Conservation (phyloP, 148 eudicot genomes). For the Diospyros kaki region DNA sequence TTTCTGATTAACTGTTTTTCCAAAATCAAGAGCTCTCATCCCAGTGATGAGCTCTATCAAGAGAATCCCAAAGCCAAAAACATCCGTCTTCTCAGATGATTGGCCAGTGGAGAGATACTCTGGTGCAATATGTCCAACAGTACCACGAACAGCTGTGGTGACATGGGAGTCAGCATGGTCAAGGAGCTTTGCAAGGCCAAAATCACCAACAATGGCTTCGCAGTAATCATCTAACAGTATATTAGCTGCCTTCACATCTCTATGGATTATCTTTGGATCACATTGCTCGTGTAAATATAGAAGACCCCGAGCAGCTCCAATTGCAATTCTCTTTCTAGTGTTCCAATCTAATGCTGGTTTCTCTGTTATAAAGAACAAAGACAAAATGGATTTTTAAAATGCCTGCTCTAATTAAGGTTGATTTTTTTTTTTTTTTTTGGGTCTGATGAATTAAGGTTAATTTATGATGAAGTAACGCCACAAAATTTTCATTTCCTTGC, state of each 20-base stretch:
- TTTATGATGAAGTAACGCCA: not conserved
- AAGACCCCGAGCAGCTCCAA: conserved; percentile 88
- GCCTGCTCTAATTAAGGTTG: not conserved
- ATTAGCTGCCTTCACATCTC: conserved; percentile 97
- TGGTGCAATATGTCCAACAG: conserved; percentile 93
- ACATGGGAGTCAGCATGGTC: conserved; percentile 90
- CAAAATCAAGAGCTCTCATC: conserved; percentile 84
- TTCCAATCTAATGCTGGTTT: conserved; percentile 90
- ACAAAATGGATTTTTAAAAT: not conserved
- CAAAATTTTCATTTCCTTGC: not conserved
- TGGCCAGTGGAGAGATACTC: conserved; percentile 96
- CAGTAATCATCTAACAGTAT: conserved; percentile 69
- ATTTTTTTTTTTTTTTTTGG: not conserved
- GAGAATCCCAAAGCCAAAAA: conserved; percentile 90
- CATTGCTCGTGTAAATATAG: conserved; percentile 93
- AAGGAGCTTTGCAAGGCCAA: conserved; percentile 94
- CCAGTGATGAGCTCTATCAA: conserved; percentile 89
- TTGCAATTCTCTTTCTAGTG: conserved; percentile 83
- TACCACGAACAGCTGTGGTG: conserved; percentile 93
- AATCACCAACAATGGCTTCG: conserved; percentile 93
- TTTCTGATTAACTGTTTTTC: conserved; percentile 76
- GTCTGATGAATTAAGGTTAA: not conserved
- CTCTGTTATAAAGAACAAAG: conserved; percentile 29
- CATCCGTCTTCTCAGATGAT: conserved; percentile 92
- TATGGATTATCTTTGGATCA: conserved; percentile 92